Evolutionary conservation across 169 alveolate genomes (phyloP), one percentile per base, ranked within the genome.

Genomic region (Cryptosporidium ubiquitum): DNA sequence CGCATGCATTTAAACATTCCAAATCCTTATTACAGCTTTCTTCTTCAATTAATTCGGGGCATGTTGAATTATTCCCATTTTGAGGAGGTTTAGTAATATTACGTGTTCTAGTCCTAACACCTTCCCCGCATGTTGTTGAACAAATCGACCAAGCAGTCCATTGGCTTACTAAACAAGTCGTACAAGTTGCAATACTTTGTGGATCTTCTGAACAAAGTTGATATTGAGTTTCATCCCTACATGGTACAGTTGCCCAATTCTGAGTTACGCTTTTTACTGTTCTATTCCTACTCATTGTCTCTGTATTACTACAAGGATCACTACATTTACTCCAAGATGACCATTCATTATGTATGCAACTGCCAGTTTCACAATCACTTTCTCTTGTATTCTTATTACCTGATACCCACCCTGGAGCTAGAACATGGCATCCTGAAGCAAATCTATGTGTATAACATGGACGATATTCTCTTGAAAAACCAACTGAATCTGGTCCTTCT

Each of bases 61-160:
- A 91, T 70, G 23, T 86, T 61, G 86, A 68, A 39, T 7, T 58
- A 92, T 70, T 84, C 44, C 93, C 93, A 84, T 18, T 85, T 84
- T 26, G 69, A 23, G 89, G 94, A 73, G 20, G 64, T 57, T 47
- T 92, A 86, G 23, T 92, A 84, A 69, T 40, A n/a, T 69, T 64
- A 58, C 95, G 60, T 57, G 68, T 68, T 10, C 95, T 84, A 18
- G 39, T 49, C 18, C 69, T 73, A 23, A 69, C 39, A 14, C 95
- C 95, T 7, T 85, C 86, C 20, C 93, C 93, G 61, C 95, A 92
- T 14, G 73, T 40, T 37, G 84, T 75, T 49, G 94, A 85, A 69
- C 95, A 92, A 49, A n/a, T 84, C 18, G 89, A 68, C 91, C 86
- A 92, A 0, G 18, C 92, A 1, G 79, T 12, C 89, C 89, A 79